Conservation (phyloP, 495 filamentous ascomycete species). For the Podospora conica region DNA sequence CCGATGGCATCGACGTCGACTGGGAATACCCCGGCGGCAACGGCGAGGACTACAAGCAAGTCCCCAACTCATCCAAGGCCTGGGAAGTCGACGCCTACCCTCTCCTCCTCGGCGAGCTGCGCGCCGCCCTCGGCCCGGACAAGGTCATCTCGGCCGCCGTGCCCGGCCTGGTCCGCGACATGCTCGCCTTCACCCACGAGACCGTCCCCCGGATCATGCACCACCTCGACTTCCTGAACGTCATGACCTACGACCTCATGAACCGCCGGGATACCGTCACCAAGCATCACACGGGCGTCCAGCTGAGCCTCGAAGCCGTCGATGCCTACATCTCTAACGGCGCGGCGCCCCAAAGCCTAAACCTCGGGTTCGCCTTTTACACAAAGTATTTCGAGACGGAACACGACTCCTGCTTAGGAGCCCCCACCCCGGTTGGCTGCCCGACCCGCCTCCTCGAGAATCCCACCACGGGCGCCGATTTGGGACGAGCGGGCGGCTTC, state of each 20-base stretch:
- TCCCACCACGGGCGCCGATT: conserved; percentile 56
- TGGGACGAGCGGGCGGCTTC: conserved; percentile 55
- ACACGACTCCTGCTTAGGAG: conserved; percentile 41
- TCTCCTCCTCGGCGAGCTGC: conserved; percentile 53
- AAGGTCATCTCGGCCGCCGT: conserved; percentile 66
- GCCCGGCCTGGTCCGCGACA: conserved; percentile 60
- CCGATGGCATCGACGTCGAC: conserved; percentile 67
- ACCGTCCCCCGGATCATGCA: conserved; percentile 57
- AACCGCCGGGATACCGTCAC: conserved; percentile 66
- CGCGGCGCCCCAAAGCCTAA: conserved; percentile 50
- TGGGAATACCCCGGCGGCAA: conserved; percentile 82
- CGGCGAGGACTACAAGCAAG: conserved; percentile 65
- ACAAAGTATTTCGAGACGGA: conserved; percentile 65
- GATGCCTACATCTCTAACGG: conserved; percentile 57
- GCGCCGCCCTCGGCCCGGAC: conserved; percentile 50
- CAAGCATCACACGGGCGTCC: conserved; percentile 58
- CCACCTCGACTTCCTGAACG: conserved; percentile 66
- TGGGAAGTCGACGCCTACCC: conserved; percentile 63
- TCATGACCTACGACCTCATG: conserved; percentile 78
- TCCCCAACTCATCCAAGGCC: conserved; percentile 54
- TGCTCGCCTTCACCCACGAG: conserved; percentile 64
- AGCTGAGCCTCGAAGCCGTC: conserved; percentile 48
- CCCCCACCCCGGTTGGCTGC: conserved; percentile 52
- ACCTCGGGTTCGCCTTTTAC: conserved; percentile 72
- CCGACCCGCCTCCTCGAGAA: conserved; percentile 58